phyloP scores from a whole-genome alignment of 495 filamentous ascomycete species.

The Jackrogersella minutella region DNA sequence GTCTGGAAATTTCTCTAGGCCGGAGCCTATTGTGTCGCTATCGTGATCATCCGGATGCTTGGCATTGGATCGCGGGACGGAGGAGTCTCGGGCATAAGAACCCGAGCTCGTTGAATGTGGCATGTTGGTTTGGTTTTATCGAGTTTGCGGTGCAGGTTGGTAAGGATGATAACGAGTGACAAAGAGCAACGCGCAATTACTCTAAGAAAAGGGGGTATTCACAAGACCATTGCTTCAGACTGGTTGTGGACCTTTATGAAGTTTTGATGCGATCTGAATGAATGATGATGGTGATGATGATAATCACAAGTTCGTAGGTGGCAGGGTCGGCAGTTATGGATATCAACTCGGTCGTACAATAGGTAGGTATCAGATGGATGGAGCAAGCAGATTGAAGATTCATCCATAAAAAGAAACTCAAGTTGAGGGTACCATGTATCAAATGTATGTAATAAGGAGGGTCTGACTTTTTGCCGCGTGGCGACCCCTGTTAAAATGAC shows the following conservation, averaged over 20 bases:
- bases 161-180: constrained; percentile 41
- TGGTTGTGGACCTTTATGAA: not conserved
- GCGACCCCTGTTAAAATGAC: constrained; percentile 39
- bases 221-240: constrained; percentile 40
- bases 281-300: not conserved
- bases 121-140: constrained; percentile 45
- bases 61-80: constrained; percentile 43
- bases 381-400: no score
- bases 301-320: constrained; percentile 7
- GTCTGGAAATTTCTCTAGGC: constrained; percentile 64
- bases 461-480: constrained; percentile 40
- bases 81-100: constrained; percentile 42
- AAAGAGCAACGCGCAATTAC: constrained; percentile 33
- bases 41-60: constrained; percentile 47
- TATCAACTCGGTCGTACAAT: constrained; percentile 23
- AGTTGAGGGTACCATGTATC: no score
- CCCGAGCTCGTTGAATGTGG: constrained; percentile 51
- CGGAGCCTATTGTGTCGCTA: constrained; percentile 44
- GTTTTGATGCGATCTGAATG: constrained; percentile 10
- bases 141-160: constrained; percentile 38
- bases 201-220: constrained; percentile 17
- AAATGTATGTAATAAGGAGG: constrained; percentile 27
- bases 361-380: no score
- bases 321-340: constrained; percentile 19
- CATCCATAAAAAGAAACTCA: constrained; percentile 26